phyloP scores from a whole-genome alignment of 2,329 filamentous ascomycete genomes.

The Fusarium hostae region DNA sequence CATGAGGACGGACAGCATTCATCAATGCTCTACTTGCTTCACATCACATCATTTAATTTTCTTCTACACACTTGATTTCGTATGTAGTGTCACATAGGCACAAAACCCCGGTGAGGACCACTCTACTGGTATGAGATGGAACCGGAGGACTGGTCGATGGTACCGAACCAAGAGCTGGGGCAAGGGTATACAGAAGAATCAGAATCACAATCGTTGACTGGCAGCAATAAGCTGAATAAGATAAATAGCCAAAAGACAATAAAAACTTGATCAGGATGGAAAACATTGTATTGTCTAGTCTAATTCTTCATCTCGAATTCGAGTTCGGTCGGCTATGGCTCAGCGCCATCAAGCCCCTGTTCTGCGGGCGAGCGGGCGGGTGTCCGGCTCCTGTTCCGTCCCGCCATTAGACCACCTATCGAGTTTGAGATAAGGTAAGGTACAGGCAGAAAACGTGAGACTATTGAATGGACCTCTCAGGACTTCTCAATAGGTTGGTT shows the following conservation, averaged over 20 bases:
- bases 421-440: constrained; percentile 12
- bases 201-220: constrained; percentile 28
- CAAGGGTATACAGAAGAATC: neutral
- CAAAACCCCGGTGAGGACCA: constrained; percentile 30
- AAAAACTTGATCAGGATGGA: neutral
- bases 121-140: constrained; percentile 29
- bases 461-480: constrained; percentile 5
- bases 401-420: constrained; percentile 21
- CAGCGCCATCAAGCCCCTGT: neutral
- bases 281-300: neutral
- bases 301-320: neutral
- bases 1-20: constrained; percentile 36
- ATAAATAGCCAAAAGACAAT: neutral
- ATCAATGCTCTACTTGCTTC: constrained; percentile 27
- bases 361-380: constrained; percentile 23
- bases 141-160: constrained; percentile 28
- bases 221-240: constrained; percentile 12
- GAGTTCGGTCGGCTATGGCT: neutral
- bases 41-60: constrained; percentile 8
- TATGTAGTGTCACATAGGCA: constrained; percentile 34
- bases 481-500: neutral
- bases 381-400: constrained; percentile 14
- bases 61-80: constrained; percentile 3
- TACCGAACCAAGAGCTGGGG: constrained; percentile 20
- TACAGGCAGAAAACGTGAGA: constrained; percentile 11